These are phyloP conservation scores for Talaromyces stipitatus DNA, from an alignment of 495 filamentous ascomycete species.

Conservation along the genomic window DNA sequence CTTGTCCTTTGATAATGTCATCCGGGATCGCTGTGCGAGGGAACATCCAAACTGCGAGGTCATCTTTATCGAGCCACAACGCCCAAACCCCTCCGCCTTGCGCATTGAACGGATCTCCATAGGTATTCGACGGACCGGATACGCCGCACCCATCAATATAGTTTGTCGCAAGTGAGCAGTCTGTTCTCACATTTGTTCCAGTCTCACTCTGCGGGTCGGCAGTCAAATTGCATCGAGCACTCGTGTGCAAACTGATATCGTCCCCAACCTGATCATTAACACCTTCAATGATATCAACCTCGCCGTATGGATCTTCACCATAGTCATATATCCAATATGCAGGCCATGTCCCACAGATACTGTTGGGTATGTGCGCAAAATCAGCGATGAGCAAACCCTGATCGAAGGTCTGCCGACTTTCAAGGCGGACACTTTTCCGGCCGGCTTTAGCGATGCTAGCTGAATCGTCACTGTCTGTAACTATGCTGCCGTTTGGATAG, in stretches of 20 bases:
- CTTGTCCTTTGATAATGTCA: neutral
- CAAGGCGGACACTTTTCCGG: constrained; percentile 44
- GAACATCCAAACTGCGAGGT: constrained; percentile 4
- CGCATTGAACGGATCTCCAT: constrained; percentile 5
- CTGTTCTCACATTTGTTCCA: neutral
- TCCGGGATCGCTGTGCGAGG: neutral
- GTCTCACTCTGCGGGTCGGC: neutral
- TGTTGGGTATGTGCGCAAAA: constrained; percentile 50
- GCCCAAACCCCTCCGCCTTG: constrained; percentile 1
- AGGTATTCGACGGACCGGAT: neutral
- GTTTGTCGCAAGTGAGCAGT: constrained; percentile 5
- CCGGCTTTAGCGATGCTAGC: neutral
- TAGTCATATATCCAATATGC: constrained; percentile 15
- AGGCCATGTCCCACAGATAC: constrained; percentile 49
- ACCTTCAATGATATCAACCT: constrained; percentile 4
- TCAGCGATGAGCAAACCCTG: constrained; percentile 54
- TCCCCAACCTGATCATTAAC: neutral
- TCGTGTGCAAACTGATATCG: neutral
- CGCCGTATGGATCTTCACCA: neutral
- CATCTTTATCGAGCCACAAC: neutral
- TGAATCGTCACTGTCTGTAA: neutral
- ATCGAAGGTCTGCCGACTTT: constrained; percentile 45
- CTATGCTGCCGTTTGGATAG: neutral
- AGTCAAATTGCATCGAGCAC: neutral
- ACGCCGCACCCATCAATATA: constrained; percentile 1